Conservation (phyloP, 2,329 filamentous ascomycete species). For the Fusarium protoensiforme region DNA sequence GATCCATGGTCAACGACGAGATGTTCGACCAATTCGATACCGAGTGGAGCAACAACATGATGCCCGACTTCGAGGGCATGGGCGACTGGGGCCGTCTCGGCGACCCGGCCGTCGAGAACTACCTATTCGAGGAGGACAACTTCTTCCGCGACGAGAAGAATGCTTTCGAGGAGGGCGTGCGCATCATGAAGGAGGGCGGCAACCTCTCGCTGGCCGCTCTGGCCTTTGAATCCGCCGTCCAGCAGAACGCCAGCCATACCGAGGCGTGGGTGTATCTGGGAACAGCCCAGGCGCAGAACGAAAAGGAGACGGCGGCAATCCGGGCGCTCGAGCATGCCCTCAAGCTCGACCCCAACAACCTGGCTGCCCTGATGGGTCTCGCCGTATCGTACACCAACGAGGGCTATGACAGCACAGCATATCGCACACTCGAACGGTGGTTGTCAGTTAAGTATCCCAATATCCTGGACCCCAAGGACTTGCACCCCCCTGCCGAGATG, state of each 20-base stretch:
- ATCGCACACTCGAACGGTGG: conserved; percentile 96
- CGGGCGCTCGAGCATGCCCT: conserved; percentile 91
- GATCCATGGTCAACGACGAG: conserved; percentile 75
- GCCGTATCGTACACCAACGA: conserved; percentile 99
- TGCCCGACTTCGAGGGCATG: conserved; percentile 68
- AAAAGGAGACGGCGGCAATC: conserved; percentile 97
- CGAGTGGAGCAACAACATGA: conserved; percentile 75
- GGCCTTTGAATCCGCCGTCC: conserved; percentile 94
- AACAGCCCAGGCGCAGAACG: conserved; percentile 94
- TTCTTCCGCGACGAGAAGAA: conserved; percentile 83
- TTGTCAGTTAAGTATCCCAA: conserved; percentile 93
- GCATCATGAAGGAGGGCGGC: conserved; percentile 92
- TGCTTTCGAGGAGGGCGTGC: conserved; percentile 91
- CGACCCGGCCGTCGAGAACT: conserved; percentile 86
- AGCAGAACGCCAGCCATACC: conserved; percentile 87
- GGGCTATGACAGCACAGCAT: conserved; percentile 96
- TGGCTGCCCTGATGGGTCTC: conserved; percentile 91
- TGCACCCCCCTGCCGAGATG: conserved; percentile 82
- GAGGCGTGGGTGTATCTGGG: conserved; percentile 96
- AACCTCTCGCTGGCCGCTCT: conserved; percentile 94
- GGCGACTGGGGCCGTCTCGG: conserved; percentile 74
- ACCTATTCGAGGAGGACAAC: conserved; percentile 96
- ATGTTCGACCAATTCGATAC: conserved; percentile 77
- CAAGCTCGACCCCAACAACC: conserved; percentile 86
- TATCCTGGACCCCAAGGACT: conserved; percentile 77